Evolutionary conservation across 768 basidiomycete genomes (phyloP), one percentile per base, ranked within the genome.

Genomic region (Clavulina sp.): DNA sequence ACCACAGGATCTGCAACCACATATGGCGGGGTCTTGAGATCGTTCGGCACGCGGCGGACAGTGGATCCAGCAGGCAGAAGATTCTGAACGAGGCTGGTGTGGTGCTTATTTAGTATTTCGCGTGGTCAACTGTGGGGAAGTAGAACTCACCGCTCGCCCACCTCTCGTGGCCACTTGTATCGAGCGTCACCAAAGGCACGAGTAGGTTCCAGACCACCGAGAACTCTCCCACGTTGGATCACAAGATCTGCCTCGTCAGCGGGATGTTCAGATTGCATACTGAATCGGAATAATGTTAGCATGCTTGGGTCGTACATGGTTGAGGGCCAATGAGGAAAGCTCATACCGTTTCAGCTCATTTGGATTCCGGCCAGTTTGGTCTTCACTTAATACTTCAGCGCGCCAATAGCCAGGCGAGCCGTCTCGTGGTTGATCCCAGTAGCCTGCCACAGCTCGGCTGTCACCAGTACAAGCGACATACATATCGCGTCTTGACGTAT

Each of bases 401-500:
- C 80, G 75, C 95, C 95, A 99, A 49, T 70, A 72, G 7, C 85
- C 85, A 28, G 43, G 43, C 49, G 71, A 68, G 3, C 77, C 80
- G 56, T 79, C 74, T 2, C 63, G 65, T 3, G 72, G 72, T 48
- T 76, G 73, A 56, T 86, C 80, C 83, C 85, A 92, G 33, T 87
- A 75, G 19, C 95, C 95, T 21, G 93, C 92, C 4, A 99, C 89
- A 9, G 95, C 95, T 46, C 95, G 76, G 61, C 86, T 84, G 62
- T 99, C 95, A 0, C 95, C 95, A 3, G 89, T 81, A 58, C 80
- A 80, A 5, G 93, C 93, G 31, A 97, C 78, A 59, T 95, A 93
- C 26, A 97, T 64, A 61, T 89, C 79, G 41, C 72, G 74, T 54
- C 82, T 73, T 4, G 81, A 77, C 0, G 85, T 84, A 62, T 97